Conservation (phyloP, 768 basidiomycete genomes). For the Suillus luteus region DNA sequence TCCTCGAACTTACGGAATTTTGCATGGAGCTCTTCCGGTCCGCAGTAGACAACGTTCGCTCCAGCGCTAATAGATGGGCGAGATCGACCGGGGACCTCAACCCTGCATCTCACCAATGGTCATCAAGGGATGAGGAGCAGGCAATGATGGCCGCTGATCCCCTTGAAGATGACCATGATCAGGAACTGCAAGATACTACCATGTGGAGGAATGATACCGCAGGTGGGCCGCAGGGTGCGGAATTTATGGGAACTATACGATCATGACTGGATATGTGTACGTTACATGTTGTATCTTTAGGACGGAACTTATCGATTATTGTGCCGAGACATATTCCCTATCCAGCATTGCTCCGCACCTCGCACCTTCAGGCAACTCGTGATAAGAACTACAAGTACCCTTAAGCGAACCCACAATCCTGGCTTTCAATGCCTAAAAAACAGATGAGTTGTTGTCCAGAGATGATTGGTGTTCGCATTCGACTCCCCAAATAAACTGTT, state of each 20-base stretch:
- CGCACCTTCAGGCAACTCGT: neutral
- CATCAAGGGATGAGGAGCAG: slow-evolving; percentile 34
- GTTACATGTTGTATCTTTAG: slow-evolving; percentile 9
- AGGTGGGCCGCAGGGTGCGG: neutral
- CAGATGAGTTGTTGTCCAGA: neutral
- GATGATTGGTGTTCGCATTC: neutral
- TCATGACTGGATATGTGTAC: slow-evolving; percentile 3
- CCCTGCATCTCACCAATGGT: slow-evolving; percentile 32
- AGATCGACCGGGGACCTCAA: slow-evolving; percentile 20
- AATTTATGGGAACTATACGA: neutral
- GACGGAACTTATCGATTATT: neutral
- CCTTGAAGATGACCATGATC: slow-evolving; percentile 23
- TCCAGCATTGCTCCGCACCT: neutral
- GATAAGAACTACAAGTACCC: neutral
- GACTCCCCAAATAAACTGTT: neutral
- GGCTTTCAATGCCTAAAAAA: neutral
- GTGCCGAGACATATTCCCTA: neutral
- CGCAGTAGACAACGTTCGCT: slow-evolving; percentile 15
- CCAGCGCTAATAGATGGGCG: slow-evolving; percentile 22
- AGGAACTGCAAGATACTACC: slow-evolving; percentile 4
- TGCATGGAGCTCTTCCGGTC: slow-evolving; percentile 23
- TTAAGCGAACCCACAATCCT: neutral
- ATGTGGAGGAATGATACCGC: neutral
- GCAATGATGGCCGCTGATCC: slow-evolving; percentile 27
- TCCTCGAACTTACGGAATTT: slow-evolving; percentile 25